These are phyloP conservation scores for Clavaria fumosa DNA, from an alignment of 768 basidiomycete species.

Conservation along the genomic window DNA sequence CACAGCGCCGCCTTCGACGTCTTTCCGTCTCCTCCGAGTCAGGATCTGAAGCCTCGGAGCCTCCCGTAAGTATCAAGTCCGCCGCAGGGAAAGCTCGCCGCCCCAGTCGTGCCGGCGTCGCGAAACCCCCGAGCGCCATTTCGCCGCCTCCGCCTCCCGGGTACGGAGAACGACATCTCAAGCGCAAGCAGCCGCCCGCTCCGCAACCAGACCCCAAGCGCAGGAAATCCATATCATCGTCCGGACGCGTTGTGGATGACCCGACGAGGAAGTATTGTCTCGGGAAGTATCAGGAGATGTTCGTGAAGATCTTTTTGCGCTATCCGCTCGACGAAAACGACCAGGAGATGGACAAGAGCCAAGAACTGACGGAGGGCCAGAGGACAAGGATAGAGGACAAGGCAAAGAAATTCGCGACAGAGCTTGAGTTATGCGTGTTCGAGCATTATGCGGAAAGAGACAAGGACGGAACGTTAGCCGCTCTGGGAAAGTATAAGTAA, in stretches of 20 bases:
- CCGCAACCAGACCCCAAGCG: constrained; percentile 31
- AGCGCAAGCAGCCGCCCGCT: constrained; percentile 38
- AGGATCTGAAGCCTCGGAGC: too few species aligned
- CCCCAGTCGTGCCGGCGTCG: constrained; percentile 1
- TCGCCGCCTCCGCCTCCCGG: constrained; percentile 14
- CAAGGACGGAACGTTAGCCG: constrained; percentile 45
- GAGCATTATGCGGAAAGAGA: constrained; percentile 67
- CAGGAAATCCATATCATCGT: constrained; percentile 27
- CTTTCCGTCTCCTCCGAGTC: constrained; percentile 25
- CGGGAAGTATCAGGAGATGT: constrained; percentile 56
- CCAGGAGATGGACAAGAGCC: constrained; percentile 24
- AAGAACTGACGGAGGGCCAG: constrained; percentile 46
- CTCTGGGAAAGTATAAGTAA: constrained; percentile 72
- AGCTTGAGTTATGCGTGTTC: constrained; percentile 64
- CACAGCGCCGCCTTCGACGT: constrained; percentile 24
- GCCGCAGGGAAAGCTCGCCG: too few species aligned
- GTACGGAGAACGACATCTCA: constrained; percentile 24
- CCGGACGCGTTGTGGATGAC: constrained; percentile 41
- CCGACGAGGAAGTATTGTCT: constrained; percentile 69
- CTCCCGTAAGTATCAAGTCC: too few species aligned
- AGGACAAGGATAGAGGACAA: constrained; percentile 36
- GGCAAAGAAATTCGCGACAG: constrained; percentile 48
- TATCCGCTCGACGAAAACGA: constrained; percentile 55
- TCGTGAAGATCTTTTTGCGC: constrained; percentile 52
- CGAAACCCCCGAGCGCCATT: not conserved